Conservation (phyloP, 805 yeast species). For the Saccharomycopsis microspora region DNA sequence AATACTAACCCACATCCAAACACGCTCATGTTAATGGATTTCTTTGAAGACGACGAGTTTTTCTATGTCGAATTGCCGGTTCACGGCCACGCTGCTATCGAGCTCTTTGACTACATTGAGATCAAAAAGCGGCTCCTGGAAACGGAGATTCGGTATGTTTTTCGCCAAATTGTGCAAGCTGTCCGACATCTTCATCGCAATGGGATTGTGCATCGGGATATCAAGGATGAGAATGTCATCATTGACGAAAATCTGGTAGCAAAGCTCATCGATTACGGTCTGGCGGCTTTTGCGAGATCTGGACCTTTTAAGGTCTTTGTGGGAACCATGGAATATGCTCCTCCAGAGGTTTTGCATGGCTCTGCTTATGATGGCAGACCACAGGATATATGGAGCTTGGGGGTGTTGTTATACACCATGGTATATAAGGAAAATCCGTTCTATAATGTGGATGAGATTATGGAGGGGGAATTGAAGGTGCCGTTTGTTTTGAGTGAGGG, state of each 20-base stretch:
- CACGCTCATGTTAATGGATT: constrained; percentile 76
- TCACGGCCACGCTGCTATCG: constrained; percentile 86
- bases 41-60: constrained; percentile 82
- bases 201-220: constrained; percentile 89
- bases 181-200: constrained; percentile 70
- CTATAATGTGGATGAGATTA: constrained; percentile 87
- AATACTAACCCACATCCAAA: constrained; percentile 75
- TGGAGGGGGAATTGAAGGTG: constrained; percentile 75
- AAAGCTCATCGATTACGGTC: constrained; percentile 88
- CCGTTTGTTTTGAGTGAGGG: constrained; percentile 56
- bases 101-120: constrained; percentile 86
- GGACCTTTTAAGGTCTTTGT: constrained; percentile 98
- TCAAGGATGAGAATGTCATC: constrained; percentile 89
- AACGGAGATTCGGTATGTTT: constrained; percentile 64
- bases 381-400: constrained; percentile 96
- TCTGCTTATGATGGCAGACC: constrained; percentile 85
- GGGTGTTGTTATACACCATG: constrained; percentile 80
- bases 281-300: constrained; percentile 68
- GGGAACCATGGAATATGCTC: constrained; percentile 95
- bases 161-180: constrained; percentile 69
- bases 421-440: constrained; percentile 93
- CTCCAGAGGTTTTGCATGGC: constrained; percentile 90
- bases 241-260: constrained; percentile 73
- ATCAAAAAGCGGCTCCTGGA: constrained; percentile 74
- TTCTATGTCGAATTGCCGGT: constrained; percentile 88